Evolutionary conservation across 1,284 basidiomycete genomes (phyloP).

Genomic region (Papiliotrema laurentii): DNA sequence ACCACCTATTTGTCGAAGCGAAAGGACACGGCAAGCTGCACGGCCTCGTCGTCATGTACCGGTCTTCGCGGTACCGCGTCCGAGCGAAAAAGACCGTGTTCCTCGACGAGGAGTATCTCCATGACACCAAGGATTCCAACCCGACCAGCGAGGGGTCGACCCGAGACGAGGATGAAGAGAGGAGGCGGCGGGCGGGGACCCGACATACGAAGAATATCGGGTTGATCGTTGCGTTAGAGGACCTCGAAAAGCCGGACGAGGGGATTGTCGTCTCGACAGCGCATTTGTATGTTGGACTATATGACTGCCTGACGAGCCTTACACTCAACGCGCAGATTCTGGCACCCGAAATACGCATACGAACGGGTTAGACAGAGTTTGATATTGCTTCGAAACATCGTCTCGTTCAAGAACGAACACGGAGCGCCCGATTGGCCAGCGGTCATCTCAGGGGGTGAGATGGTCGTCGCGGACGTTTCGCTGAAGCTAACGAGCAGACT

Average conservation of each 20-base stretch:
- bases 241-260: slow-evolving; percentile 38
- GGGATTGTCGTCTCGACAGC: slow-evolving; percentile 64
- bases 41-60: slow-evolving; percentile 74
- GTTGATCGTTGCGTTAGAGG: slow-evolving; percentile 63
- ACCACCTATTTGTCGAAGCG: slow-evolving; percentile 55
- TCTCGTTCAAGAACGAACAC: slow-evolving; percentile 56
- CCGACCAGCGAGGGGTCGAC: slow-evolving; percentile 13
- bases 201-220: slow-evolving; percentile 80
- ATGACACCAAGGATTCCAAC: slow-evolving; percentile 24
- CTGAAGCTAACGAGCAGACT: slow-evolving; percentile 58
- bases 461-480: background rate
- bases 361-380: slow-evolving; percentile 68
- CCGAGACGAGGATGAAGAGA: slow-evolving; percentile 16
- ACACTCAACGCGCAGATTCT: slow-evolving; percentile 56
- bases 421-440: slow-evolving; percentile 62
- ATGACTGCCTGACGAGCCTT: background rate
- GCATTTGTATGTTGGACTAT: slow-evolving; percentile 47
- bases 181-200: slow-evolving; percentile 54
- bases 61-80: slow-evolving; percentile 54
- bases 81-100: slow-evolving; percentile 53
- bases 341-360: slow-evolving; percentile 87
- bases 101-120: slow-evolving; percentile 60
- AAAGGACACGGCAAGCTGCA: slow-evolving; percentile 70
- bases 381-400: slow-evolving; percentile 61
- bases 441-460: slow-evolving; percentile 73